Conservation (phyloP, 2,329 filamentous ascomycete species). For the Cytospora piceae region DNA sequence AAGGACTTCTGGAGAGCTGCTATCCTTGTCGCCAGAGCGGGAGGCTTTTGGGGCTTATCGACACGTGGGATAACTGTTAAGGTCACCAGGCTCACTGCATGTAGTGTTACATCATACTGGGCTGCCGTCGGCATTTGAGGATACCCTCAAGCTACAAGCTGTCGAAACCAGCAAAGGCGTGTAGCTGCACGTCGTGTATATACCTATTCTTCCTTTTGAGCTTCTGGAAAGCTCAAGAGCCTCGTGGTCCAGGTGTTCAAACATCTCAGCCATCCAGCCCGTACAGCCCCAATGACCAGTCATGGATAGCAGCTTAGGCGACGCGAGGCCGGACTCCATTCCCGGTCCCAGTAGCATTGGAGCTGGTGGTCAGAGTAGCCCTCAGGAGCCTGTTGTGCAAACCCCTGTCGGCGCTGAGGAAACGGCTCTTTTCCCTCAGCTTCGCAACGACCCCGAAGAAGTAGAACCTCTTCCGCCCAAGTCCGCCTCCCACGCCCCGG, state of each 20-base stretch:
- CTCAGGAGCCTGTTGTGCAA: slow-evolving; percentile 14
- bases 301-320: slow-evolving; percentile 29
- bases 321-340: slow-evolving; percentile 29
- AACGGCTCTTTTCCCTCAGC: slow-evolving; percentile 24
- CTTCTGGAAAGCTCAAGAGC: slow-evolving; percentile 1
- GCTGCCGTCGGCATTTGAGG: neutral
- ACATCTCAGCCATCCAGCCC: neutral
- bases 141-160: neutral
- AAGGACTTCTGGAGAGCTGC: neutral
- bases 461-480: slow-evolving; percentile 35
- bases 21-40: neutral
- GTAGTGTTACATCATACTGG: neutral
- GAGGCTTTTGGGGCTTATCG: neutral
- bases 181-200: neutral
- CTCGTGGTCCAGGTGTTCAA: slow-evolving; percentile 1
- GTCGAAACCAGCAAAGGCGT: neutral
- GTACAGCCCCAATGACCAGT: neutral
- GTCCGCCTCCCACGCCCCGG: slow-evolving; percentile 27
- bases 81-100: neutral
- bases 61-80: neutral
- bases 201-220: neutral
- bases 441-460: slow-evolving; percentile 27
- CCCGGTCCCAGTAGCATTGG: slow-evolving; percentile 16
- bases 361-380: slow-evolving; percentile 2
- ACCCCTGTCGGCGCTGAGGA: slow-evolving; percentile 12